Base-by-base conservation (phyloP, 2,329 filamentous ascomycete species). In the Penicillium sp. region DNA sequence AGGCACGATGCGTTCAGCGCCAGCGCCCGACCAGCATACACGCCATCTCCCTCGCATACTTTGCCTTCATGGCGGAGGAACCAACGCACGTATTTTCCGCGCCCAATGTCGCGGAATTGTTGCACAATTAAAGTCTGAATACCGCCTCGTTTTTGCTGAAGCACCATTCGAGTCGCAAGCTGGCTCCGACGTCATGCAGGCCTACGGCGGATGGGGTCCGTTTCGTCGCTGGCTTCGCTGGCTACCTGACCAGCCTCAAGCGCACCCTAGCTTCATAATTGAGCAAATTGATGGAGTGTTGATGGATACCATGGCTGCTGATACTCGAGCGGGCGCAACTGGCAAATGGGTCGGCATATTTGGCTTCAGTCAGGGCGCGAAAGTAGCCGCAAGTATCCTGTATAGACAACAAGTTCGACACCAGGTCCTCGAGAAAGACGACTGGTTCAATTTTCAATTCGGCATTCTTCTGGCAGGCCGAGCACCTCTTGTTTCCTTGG, bases 41-140 rank as follows among this genome's bases (percentile, higher is more conserved):
- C 75, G 5, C 75, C 47, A 50, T 18, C 42, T 55, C 28, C 88
- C 88, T 4, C 86, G 89, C 55, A 85, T 92, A 63, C 85, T 92
- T 63, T 91, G 88, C 74, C 84, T 92, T 18, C 89, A 92, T 71
- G 89, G 89, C 69, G 89, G 88, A 65, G 89, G 89, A 58, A 85
- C 87, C 58, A 91, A 89, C 66, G 85, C 81, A n/a, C 68, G 79
- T 33, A 84, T 92, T 71, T 91, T 92, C 76, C 77, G 80, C 57
- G 69, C 81, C 9, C 89, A 92, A 74, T 84, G 85, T 61, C 88
- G 89, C 59, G 76, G 77, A 8, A 70, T 84, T 5, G 75, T 78
- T 48, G 67, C 70, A 39, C 67, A 75, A 48, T 81, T 91, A 0
- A 68, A 73, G 42, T 70, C 79, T 5, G 73, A 80, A 44, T 90